phyloP scores from a whole-genome alignment of 306 rosid genomes.

The Lupinus albus region DNA sequence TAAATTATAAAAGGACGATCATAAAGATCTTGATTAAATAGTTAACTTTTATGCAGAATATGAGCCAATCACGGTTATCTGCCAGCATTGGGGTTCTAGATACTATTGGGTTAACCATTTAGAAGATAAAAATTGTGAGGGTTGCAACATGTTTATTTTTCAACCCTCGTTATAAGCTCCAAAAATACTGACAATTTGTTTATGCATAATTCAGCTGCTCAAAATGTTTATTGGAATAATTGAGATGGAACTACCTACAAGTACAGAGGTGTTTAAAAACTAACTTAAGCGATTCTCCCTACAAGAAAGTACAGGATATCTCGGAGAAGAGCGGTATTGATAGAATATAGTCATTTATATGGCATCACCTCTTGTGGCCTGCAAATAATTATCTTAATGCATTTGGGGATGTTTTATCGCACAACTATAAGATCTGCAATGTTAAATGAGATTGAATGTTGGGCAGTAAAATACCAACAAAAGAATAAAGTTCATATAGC shows the following conservation, averaged over 20 bases:
- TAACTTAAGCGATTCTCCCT: neutral
- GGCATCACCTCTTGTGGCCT: neutral
- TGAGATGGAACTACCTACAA: neutral
- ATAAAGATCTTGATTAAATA: neutral
- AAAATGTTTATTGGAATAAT: neutral
- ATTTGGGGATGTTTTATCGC: no score
- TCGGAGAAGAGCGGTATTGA: neutral
- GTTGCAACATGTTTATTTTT: neutral
- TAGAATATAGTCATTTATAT: neutral
- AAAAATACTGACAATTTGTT: neutral
- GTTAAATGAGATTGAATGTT: no score
- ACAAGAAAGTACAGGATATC: no score
- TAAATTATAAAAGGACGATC: neutral
- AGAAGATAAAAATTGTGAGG: neutral
- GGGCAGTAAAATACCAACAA: no score
- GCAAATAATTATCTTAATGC: neutral
- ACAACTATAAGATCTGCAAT: no score
- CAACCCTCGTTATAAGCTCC: neutral
- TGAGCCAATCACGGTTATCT: neutral
- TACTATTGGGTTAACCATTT: neutral
- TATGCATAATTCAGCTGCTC: neutral
- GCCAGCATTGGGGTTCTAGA: neutral
- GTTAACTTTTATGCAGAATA: neutral
- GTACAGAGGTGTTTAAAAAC: neutral
- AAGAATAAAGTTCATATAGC: no score